These are phyloP conservation scores for Agrostemma githago DNA, from an alignment of 148 eudicot genomes.

Conservation along the genomic window DNA sequence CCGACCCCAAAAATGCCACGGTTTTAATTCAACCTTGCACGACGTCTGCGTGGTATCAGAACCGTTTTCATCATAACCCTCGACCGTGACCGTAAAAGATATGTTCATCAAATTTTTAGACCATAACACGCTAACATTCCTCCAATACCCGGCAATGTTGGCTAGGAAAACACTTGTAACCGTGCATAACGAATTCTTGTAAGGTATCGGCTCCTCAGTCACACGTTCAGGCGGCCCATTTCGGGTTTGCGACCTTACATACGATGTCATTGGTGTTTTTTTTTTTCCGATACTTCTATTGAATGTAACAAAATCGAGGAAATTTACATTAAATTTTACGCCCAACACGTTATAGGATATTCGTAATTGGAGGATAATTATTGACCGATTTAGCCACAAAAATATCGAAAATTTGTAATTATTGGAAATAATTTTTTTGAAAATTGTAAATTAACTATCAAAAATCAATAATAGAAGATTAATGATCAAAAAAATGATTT, in stretches of 20 bases:
- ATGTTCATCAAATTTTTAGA: slow-evolving; percentile 57
- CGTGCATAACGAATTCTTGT: slow-evolving; percentile 40
- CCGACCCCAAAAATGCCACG: slow-evolving; percentile 91
- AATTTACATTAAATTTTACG: too few species aligned
- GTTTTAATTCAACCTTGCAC: slow-evolving; percentile 82
- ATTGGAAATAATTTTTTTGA: not conserved
- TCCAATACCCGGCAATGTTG: slow-evolving; percentile 69
- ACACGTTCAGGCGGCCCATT: slow-evolving; percentile 31
- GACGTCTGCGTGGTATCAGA: slow-evolving; percentile 28
- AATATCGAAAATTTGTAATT: not conserved
- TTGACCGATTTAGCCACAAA: too few species aligned
- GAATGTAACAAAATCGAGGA: too few species aligned
- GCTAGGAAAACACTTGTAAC: slow-evolving; percentile 55
- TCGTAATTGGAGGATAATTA: too few species aligned
- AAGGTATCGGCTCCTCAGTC: slow-evolving; percentile 40
- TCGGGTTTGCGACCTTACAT: slow-evolving; percentile 29
- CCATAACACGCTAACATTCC: slow-evolving; percentile 69
- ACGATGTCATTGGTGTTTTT: not conserved
- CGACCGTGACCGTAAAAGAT: slow-evolving; percentile 50
- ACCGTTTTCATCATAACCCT: slow-evolving; percentile 44
- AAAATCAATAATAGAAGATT: not conserved
- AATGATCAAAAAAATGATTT: not conserved
- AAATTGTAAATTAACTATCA: not conserved
- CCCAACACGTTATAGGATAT: too few species aligned
- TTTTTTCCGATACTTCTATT: too few species aligned